phyloP scores from a whole-genome alignment of 192 early-diverging fungal genomes.

The Dimargaris xerosporica region DNA sequence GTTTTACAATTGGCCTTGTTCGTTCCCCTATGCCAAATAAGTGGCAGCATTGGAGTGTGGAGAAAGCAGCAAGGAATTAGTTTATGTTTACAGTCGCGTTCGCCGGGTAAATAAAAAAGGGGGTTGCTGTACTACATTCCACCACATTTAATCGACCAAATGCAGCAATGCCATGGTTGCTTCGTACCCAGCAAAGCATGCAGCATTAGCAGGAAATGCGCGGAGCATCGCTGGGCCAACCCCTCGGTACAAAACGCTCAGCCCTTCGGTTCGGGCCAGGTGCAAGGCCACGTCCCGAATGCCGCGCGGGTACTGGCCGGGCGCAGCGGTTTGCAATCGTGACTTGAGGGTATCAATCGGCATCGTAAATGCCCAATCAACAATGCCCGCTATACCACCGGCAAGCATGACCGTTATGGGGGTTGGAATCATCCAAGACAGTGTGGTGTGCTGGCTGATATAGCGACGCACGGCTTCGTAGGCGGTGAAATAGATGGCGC shows the following conservation, averaged over 20 bases:
- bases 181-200: slow-evolving; percentile 13
- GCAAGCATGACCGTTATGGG: slow-evolving; percentile 11
- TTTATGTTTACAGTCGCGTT: too few relatives aligned
- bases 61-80: too few relatives aligned
- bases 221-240: slow-evolving; percentile 13
- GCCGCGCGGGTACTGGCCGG: slow-evolving; percentile 14
- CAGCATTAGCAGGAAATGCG: slow-evolving; percentile 14
- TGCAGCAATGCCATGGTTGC: slow-evolving; percentile 1
- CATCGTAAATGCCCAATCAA: slow-evolving; percentile 15
- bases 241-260: slow-evolving; percentile 11
- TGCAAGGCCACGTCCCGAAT: slow-evolving; percentile 11
- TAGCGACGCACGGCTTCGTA: neutral
- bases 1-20: too few relatives aligned
- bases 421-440: neutral
- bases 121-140: too few relatives aligned
- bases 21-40: too few relatives aligned
- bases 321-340: slow-evolving; percentile 12
- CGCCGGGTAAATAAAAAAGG: too few relatives aligned
- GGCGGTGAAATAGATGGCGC: slow-evolving; percentile 10
- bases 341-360: slow-evolving; percentile 16
- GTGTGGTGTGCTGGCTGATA: neutral
- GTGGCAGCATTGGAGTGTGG: too few relatives aligned
- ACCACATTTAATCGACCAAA: neutral
- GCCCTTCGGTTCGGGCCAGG: slow-evolving; percentile 8
- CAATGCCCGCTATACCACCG: slow-evolving; percentile 14